Percentiles rank a stretch among this genome's conserved stretches.
Conservation (phyloP, 2,329 filamentous ascomycete genomes). For the Trichoderma sp. region DNA sequence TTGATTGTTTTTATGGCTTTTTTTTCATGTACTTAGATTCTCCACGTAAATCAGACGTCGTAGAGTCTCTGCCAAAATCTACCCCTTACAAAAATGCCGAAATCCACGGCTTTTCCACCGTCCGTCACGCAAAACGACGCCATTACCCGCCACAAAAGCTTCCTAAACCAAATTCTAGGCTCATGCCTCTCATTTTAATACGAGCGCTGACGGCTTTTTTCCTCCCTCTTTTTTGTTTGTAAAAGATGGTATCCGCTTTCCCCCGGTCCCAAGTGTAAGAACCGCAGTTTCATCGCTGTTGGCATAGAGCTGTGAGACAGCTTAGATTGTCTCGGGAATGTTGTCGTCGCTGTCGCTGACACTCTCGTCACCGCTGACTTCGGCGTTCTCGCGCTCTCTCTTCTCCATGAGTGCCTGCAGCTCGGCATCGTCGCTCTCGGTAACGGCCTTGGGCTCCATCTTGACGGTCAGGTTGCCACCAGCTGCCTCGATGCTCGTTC, state of each 20-base stretch:
- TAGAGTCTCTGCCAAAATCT: slow-evolving; percentile 2
- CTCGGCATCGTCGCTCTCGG: slow-evolving; percentile 96
- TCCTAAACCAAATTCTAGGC: slow-evolving; percentile 19
- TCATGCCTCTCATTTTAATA: slow-evolving; percentile 1
- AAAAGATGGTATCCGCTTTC: neutral
- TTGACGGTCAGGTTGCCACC: slow-evolving; percentile 83
- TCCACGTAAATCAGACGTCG: neutral
- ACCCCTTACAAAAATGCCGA: slow-evolving; percentile 5
- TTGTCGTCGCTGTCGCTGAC: slow-evolving; percentile 94
- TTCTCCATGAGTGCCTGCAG: slow-evolving; percentile 99
- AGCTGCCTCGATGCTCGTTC: slow-evolving; percentile 71
- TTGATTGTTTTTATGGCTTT: neutral
- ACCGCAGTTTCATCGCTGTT: slow-evolving; percentile 2
- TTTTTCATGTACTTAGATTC: neutral
- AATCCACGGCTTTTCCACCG: slow-evolving; percentile 9
- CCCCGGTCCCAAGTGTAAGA: slow-evolving; percentile 7
- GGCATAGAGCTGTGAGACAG: slow-evolving; percentile 3
- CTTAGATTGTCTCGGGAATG: slow-evolving; percentile 42
- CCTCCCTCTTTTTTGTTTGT: neutral
- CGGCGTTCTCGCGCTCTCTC: slow-evolving; percentile 93
- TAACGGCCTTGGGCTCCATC: slow-evolving; percentile 99
- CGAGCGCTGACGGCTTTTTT: slow-evolving; percentile 8
- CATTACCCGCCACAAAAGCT: slow-evolving; percentile 13
- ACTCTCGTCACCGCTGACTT: slow-evolving; percentile 97
- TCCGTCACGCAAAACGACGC: slow-evolving; percentile 15